These are phyloP conservation scores for Pontederia crassipes DNA, from an alignment of 176 grass and related monocot genomes.

Conservation along the genomic window DNA sequence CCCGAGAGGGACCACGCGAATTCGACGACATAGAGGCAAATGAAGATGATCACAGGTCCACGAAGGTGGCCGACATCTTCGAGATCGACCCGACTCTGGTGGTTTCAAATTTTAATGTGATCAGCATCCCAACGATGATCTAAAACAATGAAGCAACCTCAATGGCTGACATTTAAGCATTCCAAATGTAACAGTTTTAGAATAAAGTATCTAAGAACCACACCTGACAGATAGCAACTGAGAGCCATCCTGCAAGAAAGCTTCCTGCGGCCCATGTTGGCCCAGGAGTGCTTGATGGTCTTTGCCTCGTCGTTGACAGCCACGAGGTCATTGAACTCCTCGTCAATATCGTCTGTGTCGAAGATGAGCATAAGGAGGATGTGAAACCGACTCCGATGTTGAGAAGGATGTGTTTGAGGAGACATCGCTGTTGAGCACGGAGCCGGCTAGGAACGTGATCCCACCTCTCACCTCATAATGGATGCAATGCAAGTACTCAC, in stretches of 20 bases:
- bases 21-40: conserved; percentile 6
- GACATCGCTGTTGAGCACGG: not conserved
- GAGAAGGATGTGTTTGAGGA: not conserved
- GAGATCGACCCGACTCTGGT: not conserved
- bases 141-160: not conserved
- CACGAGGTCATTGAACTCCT: conserved; percentile 3
- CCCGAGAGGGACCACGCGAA: conserved; percentile 6
- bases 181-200: not conserved
- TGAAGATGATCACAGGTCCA: conserved; percentile 4
- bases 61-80: not conserved
- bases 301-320: not conserved
- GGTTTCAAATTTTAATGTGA: conserved; percentile 1
- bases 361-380: conserved; percentile 8
- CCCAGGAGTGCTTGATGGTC: not conserved
- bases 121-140: not conserved
- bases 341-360: not conserved
- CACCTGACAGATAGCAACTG: conserved; percentile 10
- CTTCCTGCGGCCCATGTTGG: not conserved
- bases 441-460: conserved; percentile 3
- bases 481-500: too few species aligned
- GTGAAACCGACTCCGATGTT: not conserved
- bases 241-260: conserved; percentile 6
- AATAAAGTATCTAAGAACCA: not conserved
- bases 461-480: not conserved
- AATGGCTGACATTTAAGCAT: not conserved